phyloP scores from a whole-genome alignment of 2,329 filamentous ascomycete species.

The Pseudogymnoascus sp. region DNA sequence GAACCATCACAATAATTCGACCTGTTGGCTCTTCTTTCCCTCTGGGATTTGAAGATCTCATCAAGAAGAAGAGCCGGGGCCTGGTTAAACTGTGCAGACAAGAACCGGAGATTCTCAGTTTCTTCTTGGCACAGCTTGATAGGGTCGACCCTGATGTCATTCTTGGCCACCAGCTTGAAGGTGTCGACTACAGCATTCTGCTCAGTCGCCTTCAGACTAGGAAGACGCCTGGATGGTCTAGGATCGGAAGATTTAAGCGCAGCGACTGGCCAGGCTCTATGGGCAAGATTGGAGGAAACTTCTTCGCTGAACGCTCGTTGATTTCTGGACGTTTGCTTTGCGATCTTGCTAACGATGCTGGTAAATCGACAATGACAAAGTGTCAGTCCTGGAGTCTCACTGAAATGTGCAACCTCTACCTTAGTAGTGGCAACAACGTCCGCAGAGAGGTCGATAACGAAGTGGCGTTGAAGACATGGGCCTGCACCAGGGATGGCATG shows the following conservation, averaged over 20 bases:
- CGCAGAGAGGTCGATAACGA: constrained; percentile 87
- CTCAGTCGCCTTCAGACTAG: constrained; percentile 80
- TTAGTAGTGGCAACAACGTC: constrained; percentile 57
- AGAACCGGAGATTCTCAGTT: constrained; percentile 76
- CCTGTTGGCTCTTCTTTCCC: constrained; percentile 72
- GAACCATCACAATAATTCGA: constrained; percentile 85
- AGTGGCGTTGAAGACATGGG: constrained; percentile 78
- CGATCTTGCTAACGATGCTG: constrained; percentile 91
- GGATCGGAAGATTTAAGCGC: constrained; percentile 79
- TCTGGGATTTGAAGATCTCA: constrained; percentile 74
- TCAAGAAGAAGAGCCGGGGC: constrained; percentile 64
- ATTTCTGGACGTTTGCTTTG: constrained; percentile 85
- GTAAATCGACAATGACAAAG: constrained; percentile 93
- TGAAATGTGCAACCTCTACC: constrained; percentile 92
- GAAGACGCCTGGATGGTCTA: constrained; percentile 90
- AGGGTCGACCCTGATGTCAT: constrained; percentile 88
- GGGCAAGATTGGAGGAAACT: constrained; percentile 76
- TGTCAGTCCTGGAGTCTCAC: constrained; percentile 97
- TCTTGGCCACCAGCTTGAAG: constrained; percentile 91
- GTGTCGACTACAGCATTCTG: constrained; percentile 89
- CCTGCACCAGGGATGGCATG: constrained; percentile 71
- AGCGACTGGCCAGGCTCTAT: constrained; percentile 81
- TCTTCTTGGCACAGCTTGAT: constrained; percentile 84
- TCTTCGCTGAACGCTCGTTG: constrained; percentile 87
- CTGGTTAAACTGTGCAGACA: constrained; percentile 74